Base-by-base conservation (phyloP, 148 eudicot genomes). In the Mesembryanthemum crystallinum region DNA sequence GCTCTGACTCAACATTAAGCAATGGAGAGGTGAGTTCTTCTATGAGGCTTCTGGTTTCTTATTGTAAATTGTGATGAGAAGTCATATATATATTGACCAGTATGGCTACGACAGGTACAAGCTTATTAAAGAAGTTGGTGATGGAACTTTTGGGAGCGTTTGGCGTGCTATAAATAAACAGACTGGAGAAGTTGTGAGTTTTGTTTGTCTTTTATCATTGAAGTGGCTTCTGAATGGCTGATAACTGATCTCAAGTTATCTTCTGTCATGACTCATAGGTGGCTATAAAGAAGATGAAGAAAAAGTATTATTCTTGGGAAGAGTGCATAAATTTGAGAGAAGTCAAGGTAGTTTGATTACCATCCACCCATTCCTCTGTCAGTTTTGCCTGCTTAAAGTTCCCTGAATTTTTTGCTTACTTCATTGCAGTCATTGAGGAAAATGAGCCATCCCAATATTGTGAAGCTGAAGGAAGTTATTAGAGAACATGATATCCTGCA, bases 391-490 rank as follows among this genome's bases (percentile, higher is more conserved):
- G 23, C 10, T 20, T 69, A 62, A 55, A 54, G 43, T 64, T 65
- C 64, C 43, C n/a, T 63, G 10, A 62, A 52, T 18, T 24, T 49
- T 37, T 14, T 43, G 1, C 59, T 79, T 42, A 27, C 11, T 64
- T 58, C 78, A 20, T 71, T 83, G 80, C 88, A 94, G 97, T 90
- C 95, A 8, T 70, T 94, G 89, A 84, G 90, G 82, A 92, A 86
- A 81, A 92, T 94, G 98, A 90, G 83, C 80, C 98, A 94, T 83
- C 89, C 93, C 27, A 92, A 89, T 84, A 92, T 94, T 76, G 96
- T 94, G 71, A 94, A 89, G 89, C 91, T 95, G 83, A 90, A 89
- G 86, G 99, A 95, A 88, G 97, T 92, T 65, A 92, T 91, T 39
- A 85, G 97, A 81, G 97, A 95, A 74, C 84, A 88, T 79, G 86